Evolutionary conservation across 164 flowering plant genomes (phyloP), one percentile per base, ranked within the genome.

Genomic region (Saururus chinensis): DNA sequence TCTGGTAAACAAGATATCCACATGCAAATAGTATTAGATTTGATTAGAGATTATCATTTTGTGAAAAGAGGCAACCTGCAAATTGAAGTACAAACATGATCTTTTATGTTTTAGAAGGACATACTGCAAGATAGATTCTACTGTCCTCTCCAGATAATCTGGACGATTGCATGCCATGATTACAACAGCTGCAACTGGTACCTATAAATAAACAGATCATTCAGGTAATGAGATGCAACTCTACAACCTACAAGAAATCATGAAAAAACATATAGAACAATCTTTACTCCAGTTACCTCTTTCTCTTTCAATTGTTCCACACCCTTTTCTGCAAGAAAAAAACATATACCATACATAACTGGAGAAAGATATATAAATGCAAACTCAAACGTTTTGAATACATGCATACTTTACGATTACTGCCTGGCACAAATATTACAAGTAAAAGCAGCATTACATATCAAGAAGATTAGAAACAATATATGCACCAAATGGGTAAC

Each of bases 121-220:
- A 61, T 83, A 93, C 98, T 81, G 89, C 58, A 88, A 69, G 58
- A 93, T 78, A 48, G 98, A 89, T 40, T 86, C 70, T 40, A 93
- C 68, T 57, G 98, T 93, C 80, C 86, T 81, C 64, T 86, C 92
- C 52, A 93, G 72, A 76, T 95, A 95, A 77, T 95, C 97, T 60
- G 96, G 88, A 65, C 99, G 99, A 71, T 82, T 95, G 74, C 99
- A 95, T 49, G 99, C 99, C 99, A 95, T 95, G 51, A 91, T 73
- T 60, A 95, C 96, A 56, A 95, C 89, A 52, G 99, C 99, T 56
- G 97, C 97, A 60, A 91, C 82, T 51, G 95, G 97, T 30, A 66
- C 81, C 96, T 95, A 69, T 30, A 40, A 64, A 62, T 70, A 45
- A 4, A 45, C 7, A 12, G 49, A 17, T 17, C 49, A 45, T 12